Evolutionary conservation across 331 rosid genomes (phyloP).

Genomic region (Ulmus americana): DNA sequence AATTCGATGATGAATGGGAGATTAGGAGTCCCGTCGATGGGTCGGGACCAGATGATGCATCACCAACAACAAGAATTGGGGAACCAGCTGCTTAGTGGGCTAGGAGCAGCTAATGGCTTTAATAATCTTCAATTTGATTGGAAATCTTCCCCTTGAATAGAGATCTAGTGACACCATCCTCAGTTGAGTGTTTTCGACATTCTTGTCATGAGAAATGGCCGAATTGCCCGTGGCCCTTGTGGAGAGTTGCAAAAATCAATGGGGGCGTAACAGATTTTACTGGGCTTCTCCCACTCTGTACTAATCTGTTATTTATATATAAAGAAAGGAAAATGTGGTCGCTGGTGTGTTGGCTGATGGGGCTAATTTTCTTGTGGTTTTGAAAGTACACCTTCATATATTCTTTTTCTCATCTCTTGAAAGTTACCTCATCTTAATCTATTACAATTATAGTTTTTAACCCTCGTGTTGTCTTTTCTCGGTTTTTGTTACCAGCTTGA

Average conservation of each 20-base stretch:
- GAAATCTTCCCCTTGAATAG: slow-evolving; percentile 66
- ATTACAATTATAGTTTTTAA: neutral
- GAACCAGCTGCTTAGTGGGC: slow-evolving; percentile 72
- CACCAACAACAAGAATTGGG: slow-evolving; percentile 77
- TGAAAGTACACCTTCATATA: slow-evolving; percentile 30
- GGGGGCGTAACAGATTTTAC: slow-evolving; percentile 28
- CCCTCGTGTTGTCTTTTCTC: neutral
- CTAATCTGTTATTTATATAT: slow-evolving; percentile 55
- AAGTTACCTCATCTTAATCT: slow-evolving; percentile 1
- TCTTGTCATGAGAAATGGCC: slow-evolving; percentile 37
- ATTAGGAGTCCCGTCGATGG: slow-evolving; percentile 61
- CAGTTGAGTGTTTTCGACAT: slow-evolving; percentile 19
- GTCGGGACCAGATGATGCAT: slow-evolving; percentile 76
- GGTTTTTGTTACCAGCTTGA: neutral
- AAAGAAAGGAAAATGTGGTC: slow-evolving; percentile 44
- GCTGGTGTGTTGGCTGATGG: slow-evolving; percentile 53
- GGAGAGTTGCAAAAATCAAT: slow-evolving; percentile 25
- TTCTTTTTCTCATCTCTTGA: slow-evolving; percentile 3
- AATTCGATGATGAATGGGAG: slow-evolving; percentile 71
- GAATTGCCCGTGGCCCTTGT: slow-evolving; percentile 39
- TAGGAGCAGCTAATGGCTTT: slow-evolving; percentile 76
- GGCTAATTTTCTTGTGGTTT: slow-evolving; percentile 57
- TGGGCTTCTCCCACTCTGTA: slow-evolving; percentile 59
- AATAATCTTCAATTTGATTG: slow-evolving; percentile 77
- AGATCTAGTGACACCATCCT: neutral